Conservation (phyloP, 169 alveolate species). For the Theileria annulata region DNA sequence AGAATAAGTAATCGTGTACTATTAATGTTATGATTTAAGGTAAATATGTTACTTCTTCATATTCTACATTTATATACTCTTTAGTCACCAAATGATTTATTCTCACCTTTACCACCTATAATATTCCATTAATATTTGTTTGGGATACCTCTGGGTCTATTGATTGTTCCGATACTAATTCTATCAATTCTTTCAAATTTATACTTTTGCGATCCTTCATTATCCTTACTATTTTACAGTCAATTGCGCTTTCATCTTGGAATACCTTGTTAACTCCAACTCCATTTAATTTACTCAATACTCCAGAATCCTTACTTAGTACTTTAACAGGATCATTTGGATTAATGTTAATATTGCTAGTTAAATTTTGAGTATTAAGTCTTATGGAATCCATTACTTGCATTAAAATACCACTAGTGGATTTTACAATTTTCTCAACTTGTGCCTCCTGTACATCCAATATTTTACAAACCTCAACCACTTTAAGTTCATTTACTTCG, state of each 20-base stretch:
- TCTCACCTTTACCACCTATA: conserved; percentile 25
- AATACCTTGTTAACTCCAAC: neutral
- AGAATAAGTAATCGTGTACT: neutral
- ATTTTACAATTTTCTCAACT: neutral
- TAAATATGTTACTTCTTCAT: neutral
- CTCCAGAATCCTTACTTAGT: neutral
- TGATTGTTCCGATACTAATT: neutral
- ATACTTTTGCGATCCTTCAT: conserved; percentile 13
- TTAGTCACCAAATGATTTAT: neutral
- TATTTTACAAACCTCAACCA: neutral
- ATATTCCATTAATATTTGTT: neutral
- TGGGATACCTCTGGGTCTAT: no score
- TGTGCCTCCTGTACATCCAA: conserved; percentile 8
- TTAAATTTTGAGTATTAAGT: conserved; percentile 3
- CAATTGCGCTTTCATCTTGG: conserved; percentile 11
- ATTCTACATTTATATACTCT: conserved; percentile 10
- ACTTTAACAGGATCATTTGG: neutral
- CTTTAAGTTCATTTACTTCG: neutral
- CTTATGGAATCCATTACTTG: neutral
- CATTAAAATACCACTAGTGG: neutral
- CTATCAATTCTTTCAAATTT: neutral
- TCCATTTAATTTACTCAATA: neutral
- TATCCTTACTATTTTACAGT: conserved; percentile 25
- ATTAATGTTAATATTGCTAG: neutral
- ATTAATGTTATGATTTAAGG: conserved; percentile 7